Conservation (phyloP, 1,284 basidiomycete species). For the Sporisorium sorghi region DNA sequence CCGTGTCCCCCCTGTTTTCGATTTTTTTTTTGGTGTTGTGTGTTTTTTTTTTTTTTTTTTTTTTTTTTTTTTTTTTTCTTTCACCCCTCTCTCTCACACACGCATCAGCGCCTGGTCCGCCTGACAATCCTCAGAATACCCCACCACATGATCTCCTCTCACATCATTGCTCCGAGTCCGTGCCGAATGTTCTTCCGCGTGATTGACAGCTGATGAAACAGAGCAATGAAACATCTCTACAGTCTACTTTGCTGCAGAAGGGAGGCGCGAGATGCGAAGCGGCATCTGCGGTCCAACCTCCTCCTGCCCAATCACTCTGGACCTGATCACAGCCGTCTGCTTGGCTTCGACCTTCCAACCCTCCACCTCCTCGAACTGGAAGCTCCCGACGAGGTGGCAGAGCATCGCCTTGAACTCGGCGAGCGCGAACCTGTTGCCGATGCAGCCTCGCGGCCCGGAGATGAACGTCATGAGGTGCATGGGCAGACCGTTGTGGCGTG, state of each 20-base stretch:
- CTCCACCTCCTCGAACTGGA: conserved; percentile 48
- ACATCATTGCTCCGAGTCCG: background rate
- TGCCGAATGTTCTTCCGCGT: background rate
- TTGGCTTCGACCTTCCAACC: conserved; percentile 58
- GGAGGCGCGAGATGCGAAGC: conserved; percentile 35
- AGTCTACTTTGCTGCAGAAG: background rate
- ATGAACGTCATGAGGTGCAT: conserved; percentile 60
- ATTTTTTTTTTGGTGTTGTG: conserved; percentile 1
- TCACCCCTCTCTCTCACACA: too few species aligned
- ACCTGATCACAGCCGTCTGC: conserved; percentile 47
- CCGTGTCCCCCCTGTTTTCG: too few species aligned
- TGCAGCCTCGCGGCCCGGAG: conserved; percentile 60
- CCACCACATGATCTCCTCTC: conserved; percentile 1
- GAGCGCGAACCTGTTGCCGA: conserved; percentile 61
- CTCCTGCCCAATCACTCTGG: conserved; percentile 52
- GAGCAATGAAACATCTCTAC: background rate
- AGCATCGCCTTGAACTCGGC: conserved; percentile 65
- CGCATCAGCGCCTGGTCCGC: conserved; percentile 7
- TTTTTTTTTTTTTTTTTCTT: too few species aligned
- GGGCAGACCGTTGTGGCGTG: conserved; percentile 38
- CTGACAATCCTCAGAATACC: conserved; percentile 44
- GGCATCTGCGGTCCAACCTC: conserved; percentile 58
- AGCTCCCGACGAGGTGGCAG: conserved; percentile 44
- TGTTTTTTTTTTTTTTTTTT: too few species aligned
- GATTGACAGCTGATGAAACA: background rate